phyloP scores from a whole-genome alignment of 805 yeast genomes.

The Metschnikowia similis region DNA sequence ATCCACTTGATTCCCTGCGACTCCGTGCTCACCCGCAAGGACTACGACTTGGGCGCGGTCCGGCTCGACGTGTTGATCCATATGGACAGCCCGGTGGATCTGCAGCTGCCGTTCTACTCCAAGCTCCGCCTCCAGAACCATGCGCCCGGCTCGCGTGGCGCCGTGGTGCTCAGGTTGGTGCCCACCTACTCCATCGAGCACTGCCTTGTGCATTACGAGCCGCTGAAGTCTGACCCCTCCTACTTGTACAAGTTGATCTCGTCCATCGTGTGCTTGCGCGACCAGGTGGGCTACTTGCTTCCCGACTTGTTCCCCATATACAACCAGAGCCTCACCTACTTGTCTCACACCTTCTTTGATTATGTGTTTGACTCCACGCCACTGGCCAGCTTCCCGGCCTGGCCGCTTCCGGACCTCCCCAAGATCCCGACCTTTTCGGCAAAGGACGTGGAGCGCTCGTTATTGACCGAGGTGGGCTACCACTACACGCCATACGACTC shows the following conservation, averaged over 20 bases:
- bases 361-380: conserved; percentile 21
- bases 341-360: conserved; percentile 56
- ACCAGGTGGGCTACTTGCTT: conserved; percentile 76
- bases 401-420: conserved; percentile 81
- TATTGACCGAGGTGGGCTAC: conserved; percentile 69
- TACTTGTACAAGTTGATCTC: conserved; percentile 69
- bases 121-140: conserved; percentile 28
- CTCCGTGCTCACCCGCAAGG: conserved; percentile 19
- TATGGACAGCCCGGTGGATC: conserved; percentile 59
- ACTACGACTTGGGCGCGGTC: conserved; percentile 22
- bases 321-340: conserved; percentile 57
- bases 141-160: conserved; percentile 18
- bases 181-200: conserved; percentile 85
- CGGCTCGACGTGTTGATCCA: conserved; percentile 59
- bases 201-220: conserved; percentile 49
- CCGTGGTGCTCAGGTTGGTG: conserved; percentile 64
- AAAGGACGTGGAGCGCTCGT: conserved; percentile 73
- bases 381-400: conserved; percentile 31
- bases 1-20: conserved; percentile 45
- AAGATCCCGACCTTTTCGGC: conserved; percentile 59
- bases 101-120: conserved; percentile 27
- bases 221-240: conserved; percentile 21
- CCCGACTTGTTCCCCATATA: conserved; percentile 75
- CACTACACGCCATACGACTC: conserved; percentile 50
- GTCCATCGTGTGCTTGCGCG: conserved; percentile 77